Evolutionary conservation across 257 asterid genomes (phyloP).

Genomic region (Orobanche coerulescens): DNA sequence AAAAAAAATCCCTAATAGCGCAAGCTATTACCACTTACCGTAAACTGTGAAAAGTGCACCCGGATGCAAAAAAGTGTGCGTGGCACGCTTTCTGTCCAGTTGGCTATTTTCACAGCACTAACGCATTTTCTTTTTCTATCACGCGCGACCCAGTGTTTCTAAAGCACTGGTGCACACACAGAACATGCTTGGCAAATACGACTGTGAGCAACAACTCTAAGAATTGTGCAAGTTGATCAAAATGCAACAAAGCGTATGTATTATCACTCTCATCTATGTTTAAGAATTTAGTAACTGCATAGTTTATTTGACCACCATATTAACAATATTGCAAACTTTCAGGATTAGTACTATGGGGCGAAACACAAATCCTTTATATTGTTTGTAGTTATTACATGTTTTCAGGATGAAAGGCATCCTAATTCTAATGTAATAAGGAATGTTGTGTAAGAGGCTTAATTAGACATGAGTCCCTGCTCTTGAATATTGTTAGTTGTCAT

Average conservation of each 20-base stretch:
- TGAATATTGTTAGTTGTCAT: neutral
- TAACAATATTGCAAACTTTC: neutral
- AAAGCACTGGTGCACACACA: too few species aligned
- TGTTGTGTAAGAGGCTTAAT: neutral
- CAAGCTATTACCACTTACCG: too few species aligned
- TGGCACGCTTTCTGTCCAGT: too few species aligned
- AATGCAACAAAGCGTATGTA: neutral
- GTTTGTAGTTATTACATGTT: neutral
- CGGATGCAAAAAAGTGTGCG: too few species aligned
- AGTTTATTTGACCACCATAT: neutral
- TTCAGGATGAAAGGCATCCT: neutral
- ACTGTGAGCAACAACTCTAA: too few species aligned
- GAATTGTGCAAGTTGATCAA: too few species aligned
- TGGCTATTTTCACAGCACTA: too few species aligned
- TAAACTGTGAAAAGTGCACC: too few species aligned
- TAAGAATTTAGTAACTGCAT: neutral
- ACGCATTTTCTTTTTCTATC: too few species aligned
- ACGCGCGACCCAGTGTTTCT: too few species aligned
- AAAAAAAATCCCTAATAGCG: too few species aligned
- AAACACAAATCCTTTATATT: neutral
- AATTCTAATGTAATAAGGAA: neutral
- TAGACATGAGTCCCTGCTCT: neutral
- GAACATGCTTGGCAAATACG: too few species aligned
- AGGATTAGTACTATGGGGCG: neutral
- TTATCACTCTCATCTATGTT: neutral